Evolutionary conservation across 495 filamentous ascomycete species (phyloP).

Genomic region (Ascodesmis nigricans): DNA sequence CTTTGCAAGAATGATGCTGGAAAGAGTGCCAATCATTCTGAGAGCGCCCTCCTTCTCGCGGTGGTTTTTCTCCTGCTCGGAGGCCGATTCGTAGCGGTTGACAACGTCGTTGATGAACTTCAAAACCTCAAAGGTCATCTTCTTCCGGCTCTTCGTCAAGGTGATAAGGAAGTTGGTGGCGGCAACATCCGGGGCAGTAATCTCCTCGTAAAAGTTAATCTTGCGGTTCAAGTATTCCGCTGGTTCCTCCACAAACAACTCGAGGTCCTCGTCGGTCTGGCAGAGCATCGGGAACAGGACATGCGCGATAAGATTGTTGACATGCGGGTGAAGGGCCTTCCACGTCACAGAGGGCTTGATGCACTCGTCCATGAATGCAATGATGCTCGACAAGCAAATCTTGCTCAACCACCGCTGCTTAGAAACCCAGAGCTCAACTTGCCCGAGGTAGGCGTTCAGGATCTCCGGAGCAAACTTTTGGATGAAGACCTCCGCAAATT

Average conservation of each 20-base stretch:
- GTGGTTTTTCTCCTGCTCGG: slow-evolving; percentile 71
- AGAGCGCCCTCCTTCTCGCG: slow-evolving; percentile 90
- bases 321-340: slow-evolving; percentile 77
- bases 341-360: slow-evolving; percentile 95
- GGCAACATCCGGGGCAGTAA: slow-evolving; percentile 84
- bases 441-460: slow-evolving; percentile 69
- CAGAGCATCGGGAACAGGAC: slow-evolving; percentile 90
- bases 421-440: slow-evolving; percentile 90
- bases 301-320: slow-evolving; percentile 75
- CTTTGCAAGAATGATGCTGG: slow-evolving; percentile 85
- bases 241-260: slow-evolving; percentile 81
- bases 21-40: slow-evolving; percentile 88
- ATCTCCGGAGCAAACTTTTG: slow-evolving; percentile 84
- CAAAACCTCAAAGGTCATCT: slow-evolving; percentile 83
- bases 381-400: slow-evolving; percentile 70
- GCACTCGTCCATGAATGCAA: slow-evolving; percentile 88
- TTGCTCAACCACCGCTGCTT: slow-evolving; percentile 92
- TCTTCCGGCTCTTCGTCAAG: slow-evolving; percentile 80
- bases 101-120: slow-evolving; percentile 86
- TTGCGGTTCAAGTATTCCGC: slow-evolving; percentile 93
- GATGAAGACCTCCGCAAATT: slow-evolving; percentile 76
- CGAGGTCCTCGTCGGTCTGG: slow-evolving; percentile 76
- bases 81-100: slow-evolving; percentile 63
- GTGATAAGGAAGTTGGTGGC: slow-evolving; percentile 92
- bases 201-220: slow-evolving; percentile 93